Base-by-base conservation (phyloP, 2,329 filamentous ascomycete genomes). In the Phialophora expanda region DNA sequence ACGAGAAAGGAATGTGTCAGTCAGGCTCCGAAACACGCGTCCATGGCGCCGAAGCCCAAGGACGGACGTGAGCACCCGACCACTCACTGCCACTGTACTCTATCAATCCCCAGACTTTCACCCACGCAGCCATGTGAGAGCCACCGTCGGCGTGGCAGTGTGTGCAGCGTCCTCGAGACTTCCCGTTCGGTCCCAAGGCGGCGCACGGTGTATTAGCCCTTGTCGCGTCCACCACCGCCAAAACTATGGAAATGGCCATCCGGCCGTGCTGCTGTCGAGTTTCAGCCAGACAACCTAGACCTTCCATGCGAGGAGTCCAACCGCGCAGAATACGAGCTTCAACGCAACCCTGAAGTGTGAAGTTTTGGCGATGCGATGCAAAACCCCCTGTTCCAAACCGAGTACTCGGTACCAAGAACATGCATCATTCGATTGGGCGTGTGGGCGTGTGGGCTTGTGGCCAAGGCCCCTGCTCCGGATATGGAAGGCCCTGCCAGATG, bases 391-490 rank as follows among this genome's bases (percentile, higher is more conserved):
- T 24, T 3, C 2, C 24, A 24, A 2, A 24, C 24, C 24, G 24
- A 24, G 24, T 24, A 24, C 24, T 2, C 2, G 3, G 24, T 24
- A 44, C 38, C 38, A 44, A 44, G 38, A 44, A 7, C 38, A 44
- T 44, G 38, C 38, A 44, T n/a, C 20, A n/a, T 44, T 44, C 38
- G 38, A 44, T 44, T 44, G 38, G 38, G n/a, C n/a, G n/a, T n/a
- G n/a, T n/a, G n/a, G n/a, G n/a, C n/a, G n/a, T n/a, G n/a, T n/a
- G n/a, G n/a, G n/a, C n/a, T n/a, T n/a, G n/a, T n/a, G 17, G 38
- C 17, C 14, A 2, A 14, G 6, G 38, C 6, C 38, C 14, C 17
- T n/a, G 38, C 14, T 44, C 38, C 38, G 5, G 38, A n/a, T 44
- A 17, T 44, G 38, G 38, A 44, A 44, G 38, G 38, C 38, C 38